These are phyloP conservation scores for Trichophyton simii DNA, from an alignment of 2,329 filamentous ascomycete genomes.

Conservation along the genomic window DNA sequence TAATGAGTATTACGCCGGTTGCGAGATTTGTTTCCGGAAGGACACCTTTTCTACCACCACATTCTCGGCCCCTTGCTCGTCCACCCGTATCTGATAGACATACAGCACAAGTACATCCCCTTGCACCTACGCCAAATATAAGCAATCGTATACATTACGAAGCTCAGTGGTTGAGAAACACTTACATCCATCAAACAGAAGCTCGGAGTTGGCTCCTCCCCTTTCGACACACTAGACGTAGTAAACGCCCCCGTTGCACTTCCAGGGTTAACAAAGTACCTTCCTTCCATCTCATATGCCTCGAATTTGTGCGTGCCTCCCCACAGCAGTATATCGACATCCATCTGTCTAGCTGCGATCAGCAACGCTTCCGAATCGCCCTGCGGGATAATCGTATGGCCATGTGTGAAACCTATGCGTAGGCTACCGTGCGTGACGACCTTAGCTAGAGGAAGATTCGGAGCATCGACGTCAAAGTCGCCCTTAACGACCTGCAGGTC, in stretches of 20 bases:
- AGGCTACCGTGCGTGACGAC: slow-evolving; percentile 57
- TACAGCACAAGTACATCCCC: slow-evolving; percentile 92
- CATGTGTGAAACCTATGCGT: slow-evolving; percentile 58
- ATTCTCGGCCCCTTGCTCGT: slow-evolving; percentile 62
- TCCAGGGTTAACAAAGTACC: slow-evolving; percentile 59
- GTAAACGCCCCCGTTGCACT: slow-evolving; percentile 55
- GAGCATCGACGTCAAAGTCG: slow-evolving; percentile 57
- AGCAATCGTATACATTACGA: neutral
- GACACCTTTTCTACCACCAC: slow-evolving; percentile 79
- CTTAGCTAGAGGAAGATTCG: slow-evolving; percentile 52
- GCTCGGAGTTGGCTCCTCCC: slow-evolving; percentile 72
- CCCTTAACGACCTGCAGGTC: slow-evolving; percentile 60
- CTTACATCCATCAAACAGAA: slow-evolving; percentile 97
- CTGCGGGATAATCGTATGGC: slow-evolving; percentile 56
- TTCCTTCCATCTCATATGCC: slow-evolving; percentile 59
- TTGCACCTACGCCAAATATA: slow-evolving; percentile 55
- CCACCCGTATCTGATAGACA: slow-evolving; percentile 75
- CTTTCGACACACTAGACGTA: slow-evolving; percentile 46
- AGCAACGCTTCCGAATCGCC: slow-evolving; percentile 54
- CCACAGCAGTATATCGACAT: slow-evolving; percentile 57
- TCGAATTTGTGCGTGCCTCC: slow-evolving; percentile 58
- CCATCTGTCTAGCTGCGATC: slow-evolving; percentile 58
- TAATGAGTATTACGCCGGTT: neutral
- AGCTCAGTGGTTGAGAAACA: slow-evolving; percentile 19
- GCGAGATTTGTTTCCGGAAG: slow-evolving; percentile 53